Evolutionary conservation across 257 asterid genomes (phyloP), one percentile per base, ranked within the genome.

Genomic region (Hygrophila difformis): DNA sequence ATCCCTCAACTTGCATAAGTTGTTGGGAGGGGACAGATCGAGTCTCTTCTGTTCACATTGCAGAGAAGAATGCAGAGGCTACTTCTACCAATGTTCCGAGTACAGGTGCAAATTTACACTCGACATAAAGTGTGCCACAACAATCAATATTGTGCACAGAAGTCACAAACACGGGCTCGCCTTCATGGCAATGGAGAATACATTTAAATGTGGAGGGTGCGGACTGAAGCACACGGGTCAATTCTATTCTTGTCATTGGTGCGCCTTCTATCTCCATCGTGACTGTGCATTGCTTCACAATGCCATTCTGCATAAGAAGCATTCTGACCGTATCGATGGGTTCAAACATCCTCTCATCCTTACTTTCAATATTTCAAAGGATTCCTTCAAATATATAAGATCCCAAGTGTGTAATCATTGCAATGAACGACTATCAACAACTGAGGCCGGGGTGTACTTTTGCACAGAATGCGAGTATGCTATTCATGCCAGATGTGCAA

Each of bases 231-330:
- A 53, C 16, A 4, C 1, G 4, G 48, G 20, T 29, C 13, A 3
- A 2, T 42, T 21, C 5, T 54, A 41, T 13, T 1, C 5, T 9
- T 57, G 63, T 13, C 28, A 8, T 4, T 6, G 2, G 5, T 57
- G 63, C n/a, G 24, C 29, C 15, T 59, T 13, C 58, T 50, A 53
- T 52, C 6, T 59, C 24, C 65, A 50, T 50, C 47, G 37, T 0
- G 59, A 50, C 4, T 50, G 65, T 16, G 64, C 64, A 14, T 17
- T 33, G 0, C 21, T 58, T 1, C 64, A 51, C 1, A 50, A 36
- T 16, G 54, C 48, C 47, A 33, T 49, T 39, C 2, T 3, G 12
- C 22, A 18, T 5, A 22, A 7, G 3, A 7, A 24, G 7, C 39
- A 57, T 21, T n/a, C n/a, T n/a, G n/a, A n/a, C n/a, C n/a, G n/a